Base-by-base conservation (phyloP, 2,329 filamentous ascomycete species). In the Ambrosiella beaveri region DNA sequence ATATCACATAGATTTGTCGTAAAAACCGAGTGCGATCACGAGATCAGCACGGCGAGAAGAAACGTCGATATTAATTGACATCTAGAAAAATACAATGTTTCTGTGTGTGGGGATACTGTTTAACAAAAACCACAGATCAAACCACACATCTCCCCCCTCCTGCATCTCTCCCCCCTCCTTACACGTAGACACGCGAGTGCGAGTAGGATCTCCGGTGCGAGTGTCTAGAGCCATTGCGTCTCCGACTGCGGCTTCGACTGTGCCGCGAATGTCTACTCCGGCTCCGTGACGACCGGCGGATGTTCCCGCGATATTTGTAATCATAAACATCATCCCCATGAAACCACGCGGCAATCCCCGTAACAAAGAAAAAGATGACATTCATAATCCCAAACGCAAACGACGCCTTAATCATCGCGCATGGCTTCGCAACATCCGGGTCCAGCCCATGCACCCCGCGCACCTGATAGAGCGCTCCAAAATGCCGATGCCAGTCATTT, bases 311-410 rank as follows among this genome's bases (percentile, higher is more conserved):
- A 63, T 75, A 70, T 63, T 69, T 68, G 8, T 74, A 73, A 64
- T 79, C 75, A 39, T 38, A 54, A 13, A 36, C 50, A 38, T 59
- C 54, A 61, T 74, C 74, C 67, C 71, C 84, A 69, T 73, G 78
- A 63, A 75, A 68, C 63, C 74, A 78, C 35, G 89, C 88, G 49
- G 93, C 74, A 36, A 91, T 71, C 56, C 81, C 78, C 2, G 88
- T 93, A 66, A 85, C 74, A 68, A 85, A 83, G 72, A 95, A 95
- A 68, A 90, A 84, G 63, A 93, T 73, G 63, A 75, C 74, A 69
- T 93, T 87, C 77, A 96, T 94, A 69, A 97, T 96, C 54, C 80
- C 88, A 64, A 96, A 83, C 2, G 88, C 91, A 71, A 88, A 97
- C 63, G 76, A 78, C 0, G 90, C 85, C 78, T 96, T 97, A 66